phyloP scores from a whole-genome alignment of 1,139 yeast genomes.

The Hanseniaspora sp. region DNA sequence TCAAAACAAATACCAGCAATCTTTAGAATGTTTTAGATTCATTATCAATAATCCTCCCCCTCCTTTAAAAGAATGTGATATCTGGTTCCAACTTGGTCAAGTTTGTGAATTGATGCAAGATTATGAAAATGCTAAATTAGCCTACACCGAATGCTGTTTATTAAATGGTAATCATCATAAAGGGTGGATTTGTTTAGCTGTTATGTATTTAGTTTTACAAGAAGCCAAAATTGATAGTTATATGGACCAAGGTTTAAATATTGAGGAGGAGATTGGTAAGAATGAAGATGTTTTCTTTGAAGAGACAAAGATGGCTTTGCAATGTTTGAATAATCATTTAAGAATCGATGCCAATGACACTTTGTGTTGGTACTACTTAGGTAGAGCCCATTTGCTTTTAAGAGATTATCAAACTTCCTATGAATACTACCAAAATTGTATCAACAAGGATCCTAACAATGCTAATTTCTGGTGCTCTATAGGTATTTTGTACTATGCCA shows the following conservation, averaged over 20 bases:
- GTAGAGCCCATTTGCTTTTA: constrained; percentile 92
- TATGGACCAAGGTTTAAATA: background rate
- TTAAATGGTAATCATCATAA: constrained; percentile 92
- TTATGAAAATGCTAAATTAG: constrained; percentile 84
- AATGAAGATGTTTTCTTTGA: constrained; percentile 35
- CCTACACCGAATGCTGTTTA: constrained; percentile 81
- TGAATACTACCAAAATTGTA: constrained; percentile 97
- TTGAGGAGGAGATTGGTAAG: background rate
- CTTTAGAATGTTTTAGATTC: constrained; percentile 87
- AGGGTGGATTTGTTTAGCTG: constrained; percentile 90
- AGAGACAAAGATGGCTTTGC: constrained; percentile 73
- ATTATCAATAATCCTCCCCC: constrained; percentile 85
- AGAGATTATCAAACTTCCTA: constrained; percentile 93
- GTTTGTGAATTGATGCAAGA: constrained; percentile 91
- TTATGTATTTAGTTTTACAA: constrained; percentile 55
- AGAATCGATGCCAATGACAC: constrained; percentile 89
- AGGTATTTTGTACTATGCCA: constrained; percentile 92
- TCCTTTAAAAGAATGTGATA: constrained; percentile 91
- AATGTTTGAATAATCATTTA: constrained; percentile 70
- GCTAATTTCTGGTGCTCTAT: constrained; percentile 99
- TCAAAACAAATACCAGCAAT: constrained; percentile 75
- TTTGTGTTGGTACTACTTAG: constrained; percentile 92
- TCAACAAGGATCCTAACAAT: constrained; percentile 86
- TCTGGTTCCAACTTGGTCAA: constrained; percentile 96
- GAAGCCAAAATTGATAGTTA: constrained; percentile 44